A percentile compares a stretch with the other conserved stretches of the same genome.
Conservation (phyloP, 2,329 filamentous ascomycete species). For the Phialophora expanda region DNA sequence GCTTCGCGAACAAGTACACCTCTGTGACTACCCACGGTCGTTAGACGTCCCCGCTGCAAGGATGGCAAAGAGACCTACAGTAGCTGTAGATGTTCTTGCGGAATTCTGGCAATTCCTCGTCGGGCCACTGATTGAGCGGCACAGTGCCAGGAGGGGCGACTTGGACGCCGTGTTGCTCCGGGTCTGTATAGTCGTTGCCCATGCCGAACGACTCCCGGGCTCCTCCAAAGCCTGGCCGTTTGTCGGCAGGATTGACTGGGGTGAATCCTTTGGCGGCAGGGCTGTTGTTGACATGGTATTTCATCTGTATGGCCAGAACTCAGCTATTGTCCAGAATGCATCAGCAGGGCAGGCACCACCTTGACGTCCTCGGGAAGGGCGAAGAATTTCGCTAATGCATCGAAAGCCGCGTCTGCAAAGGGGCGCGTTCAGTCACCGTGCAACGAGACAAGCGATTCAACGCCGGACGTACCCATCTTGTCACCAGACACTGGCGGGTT, state of each 20-base stretch:
- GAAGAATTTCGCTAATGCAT: constrained; percentile 11
- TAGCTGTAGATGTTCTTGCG: constrained; percentile 10
- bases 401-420: constrained; percentile 17
- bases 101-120: constrained; percentile 18
- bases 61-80: constrained; percentile 3
- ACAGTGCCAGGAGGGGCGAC: constrained; percentile 15
- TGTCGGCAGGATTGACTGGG: constrained; percentile 18
- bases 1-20: constrained; percentile 13
- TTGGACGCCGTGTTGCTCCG: constrained; percentile 20
- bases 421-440: neutral
- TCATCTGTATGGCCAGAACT: constrained; percentile 14
- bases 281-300: constrained; percentile 23
- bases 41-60: neutral
- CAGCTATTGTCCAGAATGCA: constrained; percentile 4
- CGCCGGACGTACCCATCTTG: constrained; percentile 17
- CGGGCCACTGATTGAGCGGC: constrained; percentile 20
- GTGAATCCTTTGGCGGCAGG: constrained; percentile 18
- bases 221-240: constrained; percentile 17
- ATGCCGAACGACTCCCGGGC: constrained; percentile 15
- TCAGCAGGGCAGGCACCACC: no score
- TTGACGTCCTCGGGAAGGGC: constrained; percentile 9
- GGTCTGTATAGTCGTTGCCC: constrained; percentile 19
- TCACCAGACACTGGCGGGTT: constrained; percentile 14
- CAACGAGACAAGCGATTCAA: neutral
- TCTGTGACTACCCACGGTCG: constrained; percentile 4